These are phyloP conservation scores for Chalaropsis ovoidea DNA, from an alignment of 2,329 filamentous ascomycete genomes.

Conservation along the genomic window DNA sequence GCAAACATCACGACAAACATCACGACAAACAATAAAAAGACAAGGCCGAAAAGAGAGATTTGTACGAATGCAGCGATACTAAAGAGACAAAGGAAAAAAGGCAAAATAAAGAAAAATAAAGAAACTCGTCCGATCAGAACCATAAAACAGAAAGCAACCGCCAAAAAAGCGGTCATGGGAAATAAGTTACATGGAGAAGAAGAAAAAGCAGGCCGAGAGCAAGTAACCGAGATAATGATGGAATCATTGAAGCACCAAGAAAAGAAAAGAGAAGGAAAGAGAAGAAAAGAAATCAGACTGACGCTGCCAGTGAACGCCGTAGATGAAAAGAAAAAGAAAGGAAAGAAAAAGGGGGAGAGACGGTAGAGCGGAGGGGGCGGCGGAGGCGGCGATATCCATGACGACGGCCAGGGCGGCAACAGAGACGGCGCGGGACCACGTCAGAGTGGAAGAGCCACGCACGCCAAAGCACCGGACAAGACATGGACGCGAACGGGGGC, in stretches of 20 bases:
- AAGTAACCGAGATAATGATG: neutral
- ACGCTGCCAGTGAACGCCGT: conserved; percentile 5
- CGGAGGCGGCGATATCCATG: neutral
- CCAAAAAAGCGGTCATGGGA: neutral
- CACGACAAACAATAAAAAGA: neutral
- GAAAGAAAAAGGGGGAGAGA: neutral
- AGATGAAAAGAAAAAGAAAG: neutral
- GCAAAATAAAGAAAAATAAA: neutral
- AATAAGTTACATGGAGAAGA: conserved; percentile 7
- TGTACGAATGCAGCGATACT: neutral
- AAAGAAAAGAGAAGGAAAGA: neutral
- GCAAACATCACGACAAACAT: neutral
- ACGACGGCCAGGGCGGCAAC: neutral
- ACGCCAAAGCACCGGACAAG: neutral
- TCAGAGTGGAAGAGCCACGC: neutral
- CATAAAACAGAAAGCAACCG: neutral
- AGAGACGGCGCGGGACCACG: neutral
- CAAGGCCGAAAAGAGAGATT: neutral
- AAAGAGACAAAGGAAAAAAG: conserved; percentile 1
- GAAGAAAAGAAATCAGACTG: neutral
- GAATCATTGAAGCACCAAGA: conserved; percentile 16
- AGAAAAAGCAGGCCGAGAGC: neutral
- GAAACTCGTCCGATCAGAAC: neutral
- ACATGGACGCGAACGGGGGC: too few species aligned
- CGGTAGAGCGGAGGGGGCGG: neutral